Evolutionary conservation across 108 stramenopile genomes (phyloP).

Genomic region (Nitzschia sp.): DNA sequence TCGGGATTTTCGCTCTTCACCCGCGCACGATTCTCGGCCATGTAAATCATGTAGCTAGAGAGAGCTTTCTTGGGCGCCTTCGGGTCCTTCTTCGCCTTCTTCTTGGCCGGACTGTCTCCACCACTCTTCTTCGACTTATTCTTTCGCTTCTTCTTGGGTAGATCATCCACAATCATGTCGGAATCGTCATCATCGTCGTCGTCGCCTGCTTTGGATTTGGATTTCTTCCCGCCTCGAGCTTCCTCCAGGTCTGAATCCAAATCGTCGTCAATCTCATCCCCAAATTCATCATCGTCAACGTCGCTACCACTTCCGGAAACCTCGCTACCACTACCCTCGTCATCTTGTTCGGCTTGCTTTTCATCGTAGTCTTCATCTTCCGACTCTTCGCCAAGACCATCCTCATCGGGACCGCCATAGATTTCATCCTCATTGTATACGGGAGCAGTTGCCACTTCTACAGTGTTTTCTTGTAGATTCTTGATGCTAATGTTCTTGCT

Average conservation of each 20-base stretch:
- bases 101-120: slow-evolving; percentile 26
- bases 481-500: slow-evolving; percentile 90
- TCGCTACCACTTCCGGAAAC: slow-evolving; percentile 15
- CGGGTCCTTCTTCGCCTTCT: slow-evolving; percentile 54
- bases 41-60: slow-evolving; percentile 61
- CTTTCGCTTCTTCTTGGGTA: slow-evolving; percentile 20
- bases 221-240: slow-evolving; percentile 29
- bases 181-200: slow-evolving; percentile 46
- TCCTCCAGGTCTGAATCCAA: slow-evolving; percentile 53
- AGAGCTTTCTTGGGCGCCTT: slow-evolving; percentile 50
- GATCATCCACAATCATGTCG: slow-evolving; percentile 12
- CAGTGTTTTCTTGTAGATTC: slow-evolving; percentile 73
- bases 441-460: slow-evolving; percentile 34
- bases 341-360: slow-evolving; percentile 59
- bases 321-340: slow-evolving; percentile 3
- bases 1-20: slow-evolving; percentile 63
- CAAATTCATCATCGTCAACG: slow-evolving; percentile 48
- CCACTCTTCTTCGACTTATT: slow-evolving; percentile 19
- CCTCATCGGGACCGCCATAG: slow-evolving; percentile 61
- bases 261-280: slow-evolving; percentile 56
- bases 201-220: slow-evolving; percentile 30
- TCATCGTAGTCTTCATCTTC: slow-evolving; percentile 68
- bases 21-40: slow-evolving; percentile 43
- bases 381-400: slow-evolving; percentile 49
- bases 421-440: slow-evolving; percentile 72